Base-by-base conservation (phyloP, 352 stramenopile genomes). In the Globisporangium acanthophoron region DNA sequence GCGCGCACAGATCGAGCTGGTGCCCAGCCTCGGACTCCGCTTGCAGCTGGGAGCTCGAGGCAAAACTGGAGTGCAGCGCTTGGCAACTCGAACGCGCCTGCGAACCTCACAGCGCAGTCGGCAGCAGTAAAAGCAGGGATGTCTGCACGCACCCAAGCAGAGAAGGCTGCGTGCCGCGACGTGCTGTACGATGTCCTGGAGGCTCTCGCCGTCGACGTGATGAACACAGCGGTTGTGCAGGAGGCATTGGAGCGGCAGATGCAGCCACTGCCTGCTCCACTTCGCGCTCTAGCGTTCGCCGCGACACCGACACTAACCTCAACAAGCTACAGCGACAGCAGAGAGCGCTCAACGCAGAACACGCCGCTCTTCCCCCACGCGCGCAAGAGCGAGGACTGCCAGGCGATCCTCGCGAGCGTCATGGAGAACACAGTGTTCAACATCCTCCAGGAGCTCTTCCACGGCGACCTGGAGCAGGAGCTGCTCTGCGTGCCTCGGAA, bases 391-490 rank as follows among this genome's bases (percentile, higher is more conserved):
- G 70, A 85, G 20, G 80, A 91, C 55, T 91, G 83, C 39, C 78
- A 85, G 27, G 62, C 72, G 13, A 90, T 92, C 59, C 58, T 87
- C 11, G 31, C 69, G 0, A 73, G 39, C 37, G 66, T 94, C 39
- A 68, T 92, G 51, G 85, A 94, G 49, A 94, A 94, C 64, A 89
- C 85, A 1, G 76, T 92, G 44, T 72, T 82, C 54, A 92, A 92
- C 64, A 71, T 92, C 45, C 64, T 94, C 21, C 85, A 94, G 58
- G 85, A 94, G 54, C 78, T 94, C 33, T 90, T 90, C 65, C 74
- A 90, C 58, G 75, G 78, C 11, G 85, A 91, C 48, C 55, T 94
- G 31, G 80, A 88, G 44, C 58, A 78, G 29, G 78, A 90, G n/a
- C 54, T 92, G 27, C 50, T 76, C 0, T 91, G 80, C 52, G 67